Percentiles rank a stretch among this genome's conserved stretches.
These are phyloP conservation scores for Xylaria polymorpha DNA, from an alignment of 2,329 filamentous ascomycete genomes.

Conservation along the genomic window DNA sequence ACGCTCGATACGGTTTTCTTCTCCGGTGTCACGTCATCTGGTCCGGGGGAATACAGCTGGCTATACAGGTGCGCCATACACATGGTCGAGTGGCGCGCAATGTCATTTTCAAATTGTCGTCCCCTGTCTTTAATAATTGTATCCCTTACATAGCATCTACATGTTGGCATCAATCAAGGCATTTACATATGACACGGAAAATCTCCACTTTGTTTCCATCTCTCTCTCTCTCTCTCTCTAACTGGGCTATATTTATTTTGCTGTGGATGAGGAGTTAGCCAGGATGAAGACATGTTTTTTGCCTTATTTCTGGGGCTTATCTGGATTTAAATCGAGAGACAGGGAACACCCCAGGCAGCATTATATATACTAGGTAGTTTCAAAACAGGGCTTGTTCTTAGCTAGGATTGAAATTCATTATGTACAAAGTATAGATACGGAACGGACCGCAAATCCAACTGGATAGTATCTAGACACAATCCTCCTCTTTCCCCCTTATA, in stretches of 20 bases:
- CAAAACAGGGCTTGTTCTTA: background rate
- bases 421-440: constrained; percentile 23
- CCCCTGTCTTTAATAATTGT: constrained; percentile 34
- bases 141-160: constrained; percentile 43
- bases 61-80: constrained; percentile 21
- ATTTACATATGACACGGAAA: constrained; percentile 14
- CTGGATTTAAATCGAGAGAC: background rate
- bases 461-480: no score
- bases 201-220: background rate
- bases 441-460: constrained; percentile 1
- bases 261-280: no score
- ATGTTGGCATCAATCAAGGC: constrained; percentile 30
- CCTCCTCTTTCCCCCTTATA: no score
- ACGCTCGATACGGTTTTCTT: constrained; percentile 3
- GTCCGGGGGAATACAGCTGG: background rate
- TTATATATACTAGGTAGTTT: background rate
- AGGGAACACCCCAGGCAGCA: background rate
- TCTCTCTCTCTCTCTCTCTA: no score
- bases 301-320: background rate
- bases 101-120: background rate
- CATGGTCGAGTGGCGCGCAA: constrained; percentile 19
- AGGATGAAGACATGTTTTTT: no score
- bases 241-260: background rate
- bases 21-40: background rate
- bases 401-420: constrained; percentile 9